Conservation (phyloP, 2,329 filamentous ascomycete species). For the Calcarisporium arbuscula region DNA sequence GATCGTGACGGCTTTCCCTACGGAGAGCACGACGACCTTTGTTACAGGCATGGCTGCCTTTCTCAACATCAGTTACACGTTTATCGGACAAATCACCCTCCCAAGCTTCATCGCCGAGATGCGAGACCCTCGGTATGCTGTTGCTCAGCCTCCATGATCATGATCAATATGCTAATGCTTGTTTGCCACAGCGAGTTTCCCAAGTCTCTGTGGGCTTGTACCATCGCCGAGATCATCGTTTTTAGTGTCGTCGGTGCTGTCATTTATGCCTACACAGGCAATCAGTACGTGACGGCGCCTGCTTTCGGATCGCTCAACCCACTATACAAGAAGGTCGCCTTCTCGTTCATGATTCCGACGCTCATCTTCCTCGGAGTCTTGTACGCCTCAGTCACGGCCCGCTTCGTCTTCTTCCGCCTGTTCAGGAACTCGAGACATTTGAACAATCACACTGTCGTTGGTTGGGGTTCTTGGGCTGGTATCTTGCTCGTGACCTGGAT, state of each 20-base stretch:
- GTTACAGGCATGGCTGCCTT: slow-evolving; percentile 81
- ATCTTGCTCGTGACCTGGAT: slow-evolving; percentile 71
- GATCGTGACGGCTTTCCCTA: slow-evolving; percentile 61
- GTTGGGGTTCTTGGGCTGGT: slow-evolving; percentile 71
- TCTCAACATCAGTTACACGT: slow-evolving; percentile 92
- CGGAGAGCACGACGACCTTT: slow-evolving; percentile 70
- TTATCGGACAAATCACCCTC: slow-evolving; percentile 91
- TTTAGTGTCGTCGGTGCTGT: slow-evolving; percentile 78
- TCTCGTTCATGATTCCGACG: slow-evolving; percentile 93
- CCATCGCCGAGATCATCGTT: slow-evolving; percentile 78
- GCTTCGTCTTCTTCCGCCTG: slow-evolving; percentile 87
- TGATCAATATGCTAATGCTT: not conserved
- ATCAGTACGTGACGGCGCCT: slow-evolving; percentile 80
- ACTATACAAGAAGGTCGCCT: slow-evolving; percentile 79
- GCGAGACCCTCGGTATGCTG: slow-evolving; percentile 52
- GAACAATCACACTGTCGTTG: slow-evolving; percentile 70
- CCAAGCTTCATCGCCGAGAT: slow-evolving; percentile 96
- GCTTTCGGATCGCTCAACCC: slow-evolving; percentile 80
- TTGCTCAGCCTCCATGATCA: too few species aligned
- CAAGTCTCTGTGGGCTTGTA: slow-evolving; percentile 87
- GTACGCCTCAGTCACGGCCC: slow-evolving; percentile 83
- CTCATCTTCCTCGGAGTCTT: slow-evolving; percentile 87
- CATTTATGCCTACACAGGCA: slow-evolving; percentile 82
- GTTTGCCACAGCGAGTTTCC: slow-evolving; percentile 63
- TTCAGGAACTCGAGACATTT: slow-evolving; percentile 77